Evolutionary conservation across 768 basidiomycete species (phyloP).

Genomic region (Amanita phalloides): DNA sequence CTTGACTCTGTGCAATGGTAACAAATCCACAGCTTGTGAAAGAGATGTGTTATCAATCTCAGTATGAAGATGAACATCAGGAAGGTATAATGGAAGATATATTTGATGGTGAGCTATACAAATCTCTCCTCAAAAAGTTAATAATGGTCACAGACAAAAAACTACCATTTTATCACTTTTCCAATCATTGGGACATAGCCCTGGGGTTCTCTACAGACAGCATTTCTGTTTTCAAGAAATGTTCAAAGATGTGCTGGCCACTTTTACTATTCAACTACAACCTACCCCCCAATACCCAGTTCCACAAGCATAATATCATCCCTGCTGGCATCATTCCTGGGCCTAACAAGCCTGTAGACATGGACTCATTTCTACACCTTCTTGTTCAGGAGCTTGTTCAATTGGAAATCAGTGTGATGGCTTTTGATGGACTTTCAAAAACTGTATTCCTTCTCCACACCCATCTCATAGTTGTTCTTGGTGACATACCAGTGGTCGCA

Average conservation of each 20-base stretch:
- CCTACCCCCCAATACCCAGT: constrained; percentile 27
- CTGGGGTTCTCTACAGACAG: neutral
- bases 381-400: constrained; percentile 24
- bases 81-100: constrained; percentile 13
- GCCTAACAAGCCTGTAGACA: constrained; percentile 28
- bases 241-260: constrained; percentile 21
- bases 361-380: constrained; percentile 32
- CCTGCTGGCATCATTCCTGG: constrained; percentile 34
- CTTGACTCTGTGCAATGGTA: constrained; percentile 14
- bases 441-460: constrained; percentile 16
- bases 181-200: too few relatives aligned
- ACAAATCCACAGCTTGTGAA: constrained; percentile 5
- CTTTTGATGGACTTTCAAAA: constrained; percentile 15
- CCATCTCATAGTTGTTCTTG: constrained; percentile 17
- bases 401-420: constrained; percentile 24
- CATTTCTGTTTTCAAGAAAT: neutral
- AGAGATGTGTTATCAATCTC: constrained; percentile 13
- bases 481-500: constrained; percentile 20
- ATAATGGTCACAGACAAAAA: neutral
- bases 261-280: constrained; percentile 22
- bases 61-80: constrained; percentile 7
- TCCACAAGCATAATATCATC: constrained; percentile 23
- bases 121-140: constrained; percentile 16
- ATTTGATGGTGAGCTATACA: constrained; percentile 9
- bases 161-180: neutral